Percentiles rank a stretch among this genome's conserved stretches.
Conservation (phyloP, 176 grass and related monocot genomes). For the Oryza glaberrima region DNA sequence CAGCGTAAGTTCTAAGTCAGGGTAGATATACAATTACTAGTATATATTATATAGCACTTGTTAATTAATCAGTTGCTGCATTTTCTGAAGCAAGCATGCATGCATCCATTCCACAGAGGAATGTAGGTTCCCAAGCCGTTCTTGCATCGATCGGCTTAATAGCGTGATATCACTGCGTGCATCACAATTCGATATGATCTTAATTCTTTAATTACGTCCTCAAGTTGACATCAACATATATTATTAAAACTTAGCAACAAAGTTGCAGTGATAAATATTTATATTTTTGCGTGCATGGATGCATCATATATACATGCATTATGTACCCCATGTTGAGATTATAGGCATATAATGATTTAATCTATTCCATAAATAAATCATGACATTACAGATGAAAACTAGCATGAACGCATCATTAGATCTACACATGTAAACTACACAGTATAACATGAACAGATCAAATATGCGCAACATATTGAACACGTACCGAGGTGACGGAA, state of each 20-base stretch:
- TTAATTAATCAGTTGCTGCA: background rate
- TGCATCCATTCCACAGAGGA: slow-evolving; percentile 15
- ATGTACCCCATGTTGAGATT: background rate
- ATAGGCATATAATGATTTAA: no score
- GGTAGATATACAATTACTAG: background rate
- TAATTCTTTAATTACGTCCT: background rate
- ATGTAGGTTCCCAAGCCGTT: slow-evolving; percentile 41
- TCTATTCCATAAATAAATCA: no score
- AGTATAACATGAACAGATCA: no score
- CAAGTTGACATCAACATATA: slow-evolving; percentile 2
- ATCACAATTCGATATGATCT: background rate
- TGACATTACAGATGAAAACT: no score
- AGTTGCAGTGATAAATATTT: background rate
- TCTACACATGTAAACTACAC: no score
- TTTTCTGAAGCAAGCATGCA: slow-evolving; percentile 18
- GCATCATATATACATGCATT: background rate
- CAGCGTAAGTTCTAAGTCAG: slow-evolving; percentile 17
- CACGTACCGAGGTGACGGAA: no score
- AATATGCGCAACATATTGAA: no score
- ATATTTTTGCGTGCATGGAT: background rate
- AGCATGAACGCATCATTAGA: no score
- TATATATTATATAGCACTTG: background rate
- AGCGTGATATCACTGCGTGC: slow-evolving; percentile 19
- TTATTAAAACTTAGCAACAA: background rate
- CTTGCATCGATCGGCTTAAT: slow-evolving; percentile 10